phyloP scores from a whole-genome alignment of 2,329 filamentous ascomycete species.

The Ascomycota sp. region DNA sequence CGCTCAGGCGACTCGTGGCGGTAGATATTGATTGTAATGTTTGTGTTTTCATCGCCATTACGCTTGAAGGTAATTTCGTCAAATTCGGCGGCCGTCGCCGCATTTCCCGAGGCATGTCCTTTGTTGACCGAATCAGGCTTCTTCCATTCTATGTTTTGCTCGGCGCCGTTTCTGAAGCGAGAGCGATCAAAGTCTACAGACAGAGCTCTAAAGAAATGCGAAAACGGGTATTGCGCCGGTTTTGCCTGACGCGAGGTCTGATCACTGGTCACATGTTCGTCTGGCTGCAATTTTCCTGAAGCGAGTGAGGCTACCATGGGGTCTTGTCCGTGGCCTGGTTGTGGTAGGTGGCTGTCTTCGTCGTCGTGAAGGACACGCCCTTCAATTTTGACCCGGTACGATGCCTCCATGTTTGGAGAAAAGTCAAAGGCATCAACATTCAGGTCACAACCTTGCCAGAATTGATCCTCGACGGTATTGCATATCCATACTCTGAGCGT shows the following conservation, averaged over 20 bases:
- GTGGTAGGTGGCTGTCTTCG: conserved; percentile 27
- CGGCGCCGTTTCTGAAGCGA: conserved; percentile 30
- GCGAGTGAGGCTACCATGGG: conserved; percentile 22
- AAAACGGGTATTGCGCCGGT: conserved; percentile 34
- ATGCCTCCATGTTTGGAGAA: conserved; percentile 53
- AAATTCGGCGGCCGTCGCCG: conserved; percentile 52
- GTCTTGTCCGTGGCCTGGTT: conserved; percentile 1
- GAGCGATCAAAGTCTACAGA: conserved; percentile 52
- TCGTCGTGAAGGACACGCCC: conserved; percentile 61
- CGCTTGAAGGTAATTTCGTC: conserved; percentile 84
- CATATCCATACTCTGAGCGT: conserved; percentile 86
- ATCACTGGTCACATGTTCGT: conserved; percentile 11
- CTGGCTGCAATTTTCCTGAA: conserved; percentile 9
- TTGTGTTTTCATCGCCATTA: conserved; percentile 78
- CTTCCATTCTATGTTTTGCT: conserved; percentile 62
- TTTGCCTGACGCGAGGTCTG: conserved; percentile 15
- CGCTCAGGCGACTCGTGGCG: conserved; percentile 74
- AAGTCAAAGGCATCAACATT: conserved; percentile 68
- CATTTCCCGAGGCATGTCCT: conserved; percentile 16
- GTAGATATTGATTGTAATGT: conserved; percentile 71
- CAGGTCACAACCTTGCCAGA: conserved; percentile 59
- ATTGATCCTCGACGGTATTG: conserved; percentile 86
- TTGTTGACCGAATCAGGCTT: conserved; percentile 44
- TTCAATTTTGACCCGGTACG: conserved; percentile 82
- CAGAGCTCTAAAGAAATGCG: conserved; percentile 67